These are phyloP conservation scores for Anacardium occidentale DNA, from an alignment of 345 rosid species.

Conservation along the genomic window DNA sequence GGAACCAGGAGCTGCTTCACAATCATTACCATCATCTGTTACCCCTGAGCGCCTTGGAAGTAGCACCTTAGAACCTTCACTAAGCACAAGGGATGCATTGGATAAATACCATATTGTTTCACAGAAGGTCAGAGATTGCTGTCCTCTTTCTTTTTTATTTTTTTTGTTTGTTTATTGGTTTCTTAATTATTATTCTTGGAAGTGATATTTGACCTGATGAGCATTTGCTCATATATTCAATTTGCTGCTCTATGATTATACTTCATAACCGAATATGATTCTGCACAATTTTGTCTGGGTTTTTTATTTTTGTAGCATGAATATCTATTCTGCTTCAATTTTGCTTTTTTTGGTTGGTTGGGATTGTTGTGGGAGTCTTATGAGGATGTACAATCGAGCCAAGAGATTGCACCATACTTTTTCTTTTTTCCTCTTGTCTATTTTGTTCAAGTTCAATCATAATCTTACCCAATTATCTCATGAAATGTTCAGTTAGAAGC, in stretches of 20 bases:
- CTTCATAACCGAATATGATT: too few species aligned
- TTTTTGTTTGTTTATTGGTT: neutral
- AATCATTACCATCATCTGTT: slow-evolving; percentile 47
- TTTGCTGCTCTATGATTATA: neutral
- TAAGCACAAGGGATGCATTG: slow-evolving; percentile 86
- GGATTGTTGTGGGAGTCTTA: neutral
- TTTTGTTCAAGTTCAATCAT: neutral
- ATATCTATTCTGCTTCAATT: neutral
- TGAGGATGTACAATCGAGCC: neutral
- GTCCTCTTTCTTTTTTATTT: neutral
- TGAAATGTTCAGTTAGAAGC: slow-evolving; percentile 68
- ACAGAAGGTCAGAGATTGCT: slow-evolving; percentile 56
- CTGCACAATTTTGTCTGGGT: too few species aligned
- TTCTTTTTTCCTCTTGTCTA: neutral
- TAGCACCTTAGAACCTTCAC: slow-evolving; percentile 58
- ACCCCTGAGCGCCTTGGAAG: slow-evolving; percentile 61
- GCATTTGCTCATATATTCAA: neutral
- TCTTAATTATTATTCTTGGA: neutral
- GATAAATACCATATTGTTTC: slow-evolving; percentile 83
- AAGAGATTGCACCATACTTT: neutral
- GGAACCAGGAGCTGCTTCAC: slow-evolving; percentile 53
- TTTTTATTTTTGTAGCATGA: neutral
- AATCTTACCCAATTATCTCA: slow-evolving; percentile 13
- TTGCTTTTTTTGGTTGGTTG: neutral
- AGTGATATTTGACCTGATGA: neutral